Percentiles rank a stretch among this genome's conserved stretches.
Conservation (phyloP, 192 early-diverging fungal species). For the Linnemannia schmuckeri region DNA sequence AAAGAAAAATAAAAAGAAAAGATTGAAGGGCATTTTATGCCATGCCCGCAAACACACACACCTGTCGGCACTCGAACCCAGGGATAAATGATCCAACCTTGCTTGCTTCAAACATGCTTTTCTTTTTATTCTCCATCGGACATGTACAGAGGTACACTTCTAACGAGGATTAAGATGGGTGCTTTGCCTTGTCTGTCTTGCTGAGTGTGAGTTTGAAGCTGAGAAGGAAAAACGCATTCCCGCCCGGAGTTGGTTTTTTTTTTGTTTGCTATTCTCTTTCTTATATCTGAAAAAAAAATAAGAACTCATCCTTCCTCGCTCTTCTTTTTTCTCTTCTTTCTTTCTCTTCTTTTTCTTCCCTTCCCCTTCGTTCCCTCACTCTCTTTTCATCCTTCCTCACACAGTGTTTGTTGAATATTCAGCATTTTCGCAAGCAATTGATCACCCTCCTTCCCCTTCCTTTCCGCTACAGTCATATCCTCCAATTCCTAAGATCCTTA, state of each 20-base stretch:
- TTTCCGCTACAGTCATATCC: not conserved
- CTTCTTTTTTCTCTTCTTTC: not conserved
- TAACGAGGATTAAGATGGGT: not conserved
- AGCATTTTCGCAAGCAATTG: not conserved
- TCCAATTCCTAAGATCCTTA: not conserved
- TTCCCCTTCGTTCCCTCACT: not conserved
- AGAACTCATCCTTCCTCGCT: not conserved
- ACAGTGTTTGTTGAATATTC: not conserved
- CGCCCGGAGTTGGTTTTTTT: not conserved
- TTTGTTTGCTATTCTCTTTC: not conserved
- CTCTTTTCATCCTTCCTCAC: not conserved
- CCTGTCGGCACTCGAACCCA: not conserved
- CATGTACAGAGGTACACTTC: not conserved
- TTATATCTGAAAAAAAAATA: not conserved
- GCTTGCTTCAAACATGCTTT: not conserved
- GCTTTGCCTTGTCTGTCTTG: not conserved
- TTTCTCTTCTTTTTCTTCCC: not conserved
- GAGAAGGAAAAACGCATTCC: not conserved
- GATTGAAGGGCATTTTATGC: too few relatives aligned
- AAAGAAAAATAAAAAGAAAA: too few relatives aligned
- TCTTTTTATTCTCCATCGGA: not conserved
- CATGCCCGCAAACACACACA: not conserved
- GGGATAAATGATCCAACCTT: slow-evolving; percentile 6
- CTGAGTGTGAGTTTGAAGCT: not conserved
- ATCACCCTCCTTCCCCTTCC: not conserved